These are phyloP conservation scores for Podaxis sp. DNA, from an alignment of 768 basidiomycete genomes.

Conservation along the genomic window DNA sequence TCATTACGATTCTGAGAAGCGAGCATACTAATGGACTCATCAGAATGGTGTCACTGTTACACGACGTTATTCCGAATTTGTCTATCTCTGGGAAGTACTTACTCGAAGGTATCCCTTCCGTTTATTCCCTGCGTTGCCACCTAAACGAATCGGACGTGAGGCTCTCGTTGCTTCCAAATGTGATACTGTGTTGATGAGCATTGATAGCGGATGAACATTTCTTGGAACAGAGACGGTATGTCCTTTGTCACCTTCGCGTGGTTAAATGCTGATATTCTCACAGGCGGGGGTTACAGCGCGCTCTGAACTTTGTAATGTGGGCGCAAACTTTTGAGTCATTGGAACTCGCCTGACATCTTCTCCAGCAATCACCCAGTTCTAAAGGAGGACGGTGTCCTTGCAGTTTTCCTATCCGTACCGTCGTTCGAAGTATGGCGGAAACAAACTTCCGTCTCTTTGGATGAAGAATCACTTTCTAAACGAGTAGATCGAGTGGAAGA, in stretches of 20 bases:
- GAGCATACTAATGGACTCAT: conserved; percentile 12
- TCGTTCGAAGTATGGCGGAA: conserved; percentile 91
- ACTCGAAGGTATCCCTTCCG: conserved; percentile 91
- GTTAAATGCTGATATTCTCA: conserved; percentile 9
- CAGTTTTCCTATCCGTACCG: conserved; percentile 77
- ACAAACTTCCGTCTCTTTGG: conserved; percentile 67
- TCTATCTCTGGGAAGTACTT: conserved; percentile 85
- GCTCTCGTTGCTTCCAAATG: neutral
- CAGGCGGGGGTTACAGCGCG: conserved; percentile 79
- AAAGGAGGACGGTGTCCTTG: conserved; percentile 80
- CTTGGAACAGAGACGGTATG: conserved; percentile 82
- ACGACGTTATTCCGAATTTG: conserved; percentile 92
- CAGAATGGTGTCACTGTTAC: conserved; percentile 69
- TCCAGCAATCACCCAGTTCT: conserved; percentile 85
- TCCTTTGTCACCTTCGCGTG: neutral
- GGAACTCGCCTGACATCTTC: neutral
- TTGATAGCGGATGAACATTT: conserved; percentile 80
- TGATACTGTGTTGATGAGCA: conserved; percentile 12
- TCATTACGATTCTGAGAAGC: neutral
- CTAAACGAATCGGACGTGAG: conserved; percentile 89
- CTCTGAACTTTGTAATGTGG: conserved; percentile 76
- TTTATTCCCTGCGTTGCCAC: conserved; percentile 81
- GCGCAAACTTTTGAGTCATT: conserved; percentile 22
- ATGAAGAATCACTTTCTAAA: conserved; percentile 85
- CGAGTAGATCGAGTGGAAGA: conserved; percentile 81